Conservation (phyloP, 768 basidiomycete genomes). For the Termitomyces sp. region DNA sequence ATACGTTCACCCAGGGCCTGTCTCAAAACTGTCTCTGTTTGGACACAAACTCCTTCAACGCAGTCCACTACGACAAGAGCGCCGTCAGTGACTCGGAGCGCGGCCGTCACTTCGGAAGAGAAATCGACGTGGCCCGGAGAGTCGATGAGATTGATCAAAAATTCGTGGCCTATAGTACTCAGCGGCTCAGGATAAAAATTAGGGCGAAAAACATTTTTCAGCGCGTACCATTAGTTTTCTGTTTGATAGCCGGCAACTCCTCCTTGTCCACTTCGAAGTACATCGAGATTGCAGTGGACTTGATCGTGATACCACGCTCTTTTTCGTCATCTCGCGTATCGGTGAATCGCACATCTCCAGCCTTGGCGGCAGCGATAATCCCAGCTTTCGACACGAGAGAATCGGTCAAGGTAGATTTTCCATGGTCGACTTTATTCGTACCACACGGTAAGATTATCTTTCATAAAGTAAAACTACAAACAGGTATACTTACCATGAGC, state of each 20-base stretch:
- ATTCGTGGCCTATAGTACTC: conserved; percentile 69
- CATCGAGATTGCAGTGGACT: conserved; percentile 99
- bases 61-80: conserved; percentile 99
- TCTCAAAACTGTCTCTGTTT: conserved; percentile 98
- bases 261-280: conserved; percentile 96
- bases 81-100: conserved; percentile 99
- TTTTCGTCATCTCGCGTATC: conserved; percentile 98
- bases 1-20: conserved; percentile 98
- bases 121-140: conserved; percentile 99
- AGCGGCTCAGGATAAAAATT: neutral
- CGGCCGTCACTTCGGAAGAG: conserved; percentile 99
- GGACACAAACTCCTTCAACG: conserved; percentile 99
- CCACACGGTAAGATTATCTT: conserved; percentile 5
- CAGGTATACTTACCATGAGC: conserved; percentile 68
- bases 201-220: conserved; percentile 1
- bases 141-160: conserved; percentile 90
- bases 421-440: conserved; percentile 82
- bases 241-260: conserved; percentile 78
- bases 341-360: conserved; percentile 95
- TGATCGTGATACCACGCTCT: conserved; percentile 99
- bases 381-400: conserved; percentile 99
- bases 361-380: conserved; percentile 93
- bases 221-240: conserved; percentile 84
- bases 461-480: neutral
- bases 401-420: conserved; percentile 99